Evolutionary conservation across 345 rosid species (phyloP), one percentile per base, ranked within the genome.

Genomic region (Eutrema yunnanense): DNA sequence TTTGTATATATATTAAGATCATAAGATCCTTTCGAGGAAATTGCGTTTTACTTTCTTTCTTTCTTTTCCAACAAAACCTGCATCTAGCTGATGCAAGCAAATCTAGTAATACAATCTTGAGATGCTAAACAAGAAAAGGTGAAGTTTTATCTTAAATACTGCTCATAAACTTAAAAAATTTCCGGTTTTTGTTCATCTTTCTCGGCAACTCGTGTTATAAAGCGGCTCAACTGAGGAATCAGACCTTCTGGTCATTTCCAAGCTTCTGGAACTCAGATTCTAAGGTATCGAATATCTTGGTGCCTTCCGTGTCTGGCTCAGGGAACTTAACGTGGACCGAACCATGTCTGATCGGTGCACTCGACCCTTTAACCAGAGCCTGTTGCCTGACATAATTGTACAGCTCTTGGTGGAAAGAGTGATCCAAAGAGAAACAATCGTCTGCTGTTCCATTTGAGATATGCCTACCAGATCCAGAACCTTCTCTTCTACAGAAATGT

Each of bases 321-420:
- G 94, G 94, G 74, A 90, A 80, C 73, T 55, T 78, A 44, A 92
- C 96, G 65, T 92, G 99, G 80, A 90, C 81, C 29, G 98, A 92
- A 47, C 96, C 92, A 34, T 95, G 88, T 69, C 73, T 92, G 66
- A 85, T 71, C 1, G 88, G 92, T 50, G 55, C 46, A 40, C 62
- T 41, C 0, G 88, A 10, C 59, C 82, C 79, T 4, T 53, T 37
- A 32, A 46, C 80, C 50, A 36, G 42, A 57, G 82, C 79, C 44
- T 90, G 90, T 69, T 85, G 86, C 81, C 86, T 87, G 65, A 87
- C 65, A 80, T 84, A 86, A 72, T 71, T 77, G 84, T 92, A 96
- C 50, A 90, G 89, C 74, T 83, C 82, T 81, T 96, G 97, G 69
- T 96, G 99, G 85, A 87, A 92, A 62, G 87, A 56, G 63, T 92